These are phyloP conservation scores for Hypoxylon sp. DNA, from an alignment of 2,329 filamentous ascomycete species.

Conservation along the genomic window DNA sequence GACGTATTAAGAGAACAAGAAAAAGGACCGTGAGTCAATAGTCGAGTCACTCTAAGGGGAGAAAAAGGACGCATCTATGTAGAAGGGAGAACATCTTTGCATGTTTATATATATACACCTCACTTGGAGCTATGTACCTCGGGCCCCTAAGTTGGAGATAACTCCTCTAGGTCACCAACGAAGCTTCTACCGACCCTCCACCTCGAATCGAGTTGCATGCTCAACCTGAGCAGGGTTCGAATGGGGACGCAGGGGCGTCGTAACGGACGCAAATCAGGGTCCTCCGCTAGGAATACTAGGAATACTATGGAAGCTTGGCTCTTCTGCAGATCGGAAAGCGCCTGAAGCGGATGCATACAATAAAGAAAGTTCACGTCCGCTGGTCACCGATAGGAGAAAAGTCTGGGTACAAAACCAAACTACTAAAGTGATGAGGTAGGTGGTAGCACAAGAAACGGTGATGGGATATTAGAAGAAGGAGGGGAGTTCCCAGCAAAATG, in stretches of 20 bases:
- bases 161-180: conserved; percentile 23
- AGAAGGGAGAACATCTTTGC: conserved; percentile 10
- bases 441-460: conserved; percentile 33
- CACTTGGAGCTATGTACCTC: conserved; percentile 18
- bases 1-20: conserved; percentile 9
- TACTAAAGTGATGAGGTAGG: conserved; percentile 23
- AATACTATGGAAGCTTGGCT: conserved; percentile 14
- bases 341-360: conserved; percentile 39
- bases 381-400: conserved; percentile 40
- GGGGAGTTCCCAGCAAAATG: conserved; percentile 39
- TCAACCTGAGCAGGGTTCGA: conserved; percentile 21
- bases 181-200: conserved; percentile 38
- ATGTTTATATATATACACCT: conserved; percentile 40
- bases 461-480: conserved; percentile 18
- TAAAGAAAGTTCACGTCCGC: conserved; percentile 25
- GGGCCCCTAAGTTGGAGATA: conserved; percentile 33
- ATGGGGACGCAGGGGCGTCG: conserved; percentile 38
- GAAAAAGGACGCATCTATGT: conserved; percentile 21
- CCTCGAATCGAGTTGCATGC: conserved; percentile 26
- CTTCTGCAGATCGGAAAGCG: conserved; percentile 43
- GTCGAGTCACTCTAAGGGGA: conserved; percentile 25
- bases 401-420: background rate
- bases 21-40: conserved; percentile 14
- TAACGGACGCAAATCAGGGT: conserved; percentile 34
- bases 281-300: conserved; percentile 3